Evolutionary conservation across 2,329 filamentous ascomycete species (phyloP).

Genomic region (Xylariaceae sp.): DNA sequence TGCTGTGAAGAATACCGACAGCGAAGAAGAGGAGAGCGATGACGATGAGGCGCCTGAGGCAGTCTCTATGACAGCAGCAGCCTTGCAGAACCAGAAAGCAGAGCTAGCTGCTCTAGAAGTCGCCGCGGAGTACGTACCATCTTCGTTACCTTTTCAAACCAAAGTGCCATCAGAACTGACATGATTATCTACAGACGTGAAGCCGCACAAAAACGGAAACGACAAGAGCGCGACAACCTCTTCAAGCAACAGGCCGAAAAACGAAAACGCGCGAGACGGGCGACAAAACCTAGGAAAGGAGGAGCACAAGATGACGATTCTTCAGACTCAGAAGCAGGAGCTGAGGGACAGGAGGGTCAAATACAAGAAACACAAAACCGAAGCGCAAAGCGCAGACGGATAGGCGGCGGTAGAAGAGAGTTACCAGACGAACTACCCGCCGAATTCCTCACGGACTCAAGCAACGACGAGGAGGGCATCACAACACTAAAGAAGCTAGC

Average conservation of each 20-base stretch:
- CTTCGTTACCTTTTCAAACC: neutral
- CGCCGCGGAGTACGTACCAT: slow-evolving; percentile 46
- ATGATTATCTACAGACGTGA: slow-evolving; percentile 43
- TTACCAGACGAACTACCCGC: slow-evolving; percentile 48
- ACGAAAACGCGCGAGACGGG: slow-evolving; percentile 39
- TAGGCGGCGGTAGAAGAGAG: slow-evolving; percentile 34
- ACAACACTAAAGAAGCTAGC: slow-evolving; percentile 20
- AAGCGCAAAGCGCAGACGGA: slow-evolving; percentile 26
- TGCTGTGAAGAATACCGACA: slow-evolving; percentile 9
- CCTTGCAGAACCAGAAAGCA: slow-evolving; percentile 43
- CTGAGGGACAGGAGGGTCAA: slow-evolving; percentile 9
- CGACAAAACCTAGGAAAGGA: slow-evolving; percentile 12
- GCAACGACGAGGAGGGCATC: slow-evolving; percentile 22
- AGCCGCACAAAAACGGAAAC: slow-evolving; percentile 50
- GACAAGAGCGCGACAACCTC: slow-evolving; percentile 50
- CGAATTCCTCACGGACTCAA: slow-evolving; percentile 51
- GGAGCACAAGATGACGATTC: slow-evolving; percentile 1
- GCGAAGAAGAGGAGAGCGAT: slow-evolving; percentile 38
- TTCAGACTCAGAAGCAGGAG: slow-evolving; percentile 5
- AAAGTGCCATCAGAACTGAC: slow-evolving; percentile 10
- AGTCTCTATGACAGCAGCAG: slow-evolving; percentile 50
- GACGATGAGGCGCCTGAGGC: slow-evolving; percentile 56
- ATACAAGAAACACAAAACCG: slow-evolving; percentile 23
- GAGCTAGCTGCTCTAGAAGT: slow-evolving; percentile 46
- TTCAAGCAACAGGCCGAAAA: slow-evolving; percentile 53